phyloP scores from a whole-genome alignment of 2,329 filamentous ascomycete species.

The Cladosporium halotolerans region DNA sequence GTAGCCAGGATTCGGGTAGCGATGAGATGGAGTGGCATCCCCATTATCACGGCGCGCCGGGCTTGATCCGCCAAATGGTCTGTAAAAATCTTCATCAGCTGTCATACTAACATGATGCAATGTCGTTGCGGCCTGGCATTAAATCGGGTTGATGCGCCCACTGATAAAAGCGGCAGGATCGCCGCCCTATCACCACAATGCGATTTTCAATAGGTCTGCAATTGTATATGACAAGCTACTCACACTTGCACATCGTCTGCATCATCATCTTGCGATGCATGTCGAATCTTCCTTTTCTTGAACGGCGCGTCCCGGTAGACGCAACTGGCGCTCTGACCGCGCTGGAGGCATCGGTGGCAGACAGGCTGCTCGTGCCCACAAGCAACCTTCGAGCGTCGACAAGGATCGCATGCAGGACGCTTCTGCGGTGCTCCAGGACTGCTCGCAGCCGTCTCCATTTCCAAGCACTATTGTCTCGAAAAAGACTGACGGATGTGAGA shows the following conservation, averaged over 20 bases:
- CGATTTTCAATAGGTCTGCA: no score
- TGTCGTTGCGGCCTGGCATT: no score
- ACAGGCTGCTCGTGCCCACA: constrained; percentile 26
- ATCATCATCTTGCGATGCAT: constrained; percentile 4
- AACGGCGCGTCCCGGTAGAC: constrained; percentile 27
- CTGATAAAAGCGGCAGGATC: no score
- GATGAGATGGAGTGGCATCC: constrained; percentile 14
- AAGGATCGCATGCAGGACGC: constrained; percentile 26
- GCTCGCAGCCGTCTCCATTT: constrained; percentile 3
- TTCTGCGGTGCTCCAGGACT: constrained; percentile 1
- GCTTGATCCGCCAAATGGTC: constrained; percentile 7
- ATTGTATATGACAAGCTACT: neutral
- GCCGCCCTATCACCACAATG: no score
- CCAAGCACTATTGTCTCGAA: neutral
- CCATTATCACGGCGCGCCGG: constrained; percentile 11
- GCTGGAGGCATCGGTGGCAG: constrained; percentile 23
- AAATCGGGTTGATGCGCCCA: no score
- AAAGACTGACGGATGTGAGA: neutral
- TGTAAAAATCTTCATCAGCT: neutral
- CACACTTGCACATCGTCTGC: neutral
- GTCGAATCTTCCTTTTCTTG: constrained; percentile 18
- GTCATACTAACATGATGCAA: no score
- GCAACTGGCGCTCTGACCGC: constrained; percentile 18
- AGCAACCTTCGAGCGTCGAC: constrained; percentile 24
- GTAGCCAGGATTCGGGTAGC: constrained; percentile 31